phyloP scores from a whole-genome alignment of 2,329 filamentous ascomycete species.

The Thelonectria olida region DNA sequence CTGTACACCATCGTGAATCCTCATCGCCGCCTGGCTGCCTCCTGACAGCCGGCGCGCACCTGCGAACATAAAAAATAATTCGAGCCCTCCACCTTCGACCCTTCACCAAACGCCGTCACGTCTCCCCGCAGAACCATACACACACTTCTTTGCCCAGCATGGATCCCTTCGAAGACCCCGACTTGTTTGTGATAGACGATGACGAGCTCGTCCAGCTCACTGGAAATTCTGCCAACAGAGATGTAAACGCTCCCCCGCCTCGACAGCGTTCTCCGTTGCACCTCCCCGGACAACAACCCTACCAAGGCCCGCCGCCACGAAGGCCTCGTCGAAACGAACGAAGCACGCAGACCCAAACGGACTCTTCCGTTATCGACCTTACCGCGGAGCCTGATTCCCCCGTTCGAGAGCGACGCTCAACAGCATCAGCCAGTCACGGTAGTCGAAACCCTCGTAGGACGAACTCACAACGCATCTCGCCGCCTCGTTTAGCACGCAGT shows the following conservation, averaged over 20 bases:
- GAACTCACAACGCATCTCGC: constrained; percentile 50
- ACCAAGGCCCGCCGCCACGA: not conserved
- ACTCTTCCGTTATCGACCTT: constrained; percentile 56
- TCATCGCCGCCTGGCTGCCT: constrained; percentile 7
- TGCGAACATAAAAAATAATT: constrained; percentile 2
- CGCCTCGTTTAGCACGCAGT: constrained; percentile 54
- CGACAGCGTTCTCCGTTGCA: not conserved
- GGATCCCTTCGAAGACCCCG: constrained; percentile 28
- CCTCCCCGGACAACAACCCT: not conserved
- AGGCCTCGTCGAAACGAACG: constrained; percentile 16
- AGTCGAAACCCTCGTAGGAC: constrained; percentile 53
- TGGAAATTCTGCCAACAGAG: not conserved
- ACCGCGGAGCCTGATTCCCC: constrained; percentile 62
- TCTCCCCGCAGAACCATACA: not conserved
- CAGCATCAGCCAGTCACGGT: constrained; percentile 2
- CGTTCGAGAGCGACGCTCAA: constrained; percentile 44
- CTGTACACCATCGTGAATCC: constrained; percentile 9
- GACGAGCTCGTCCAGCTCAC: constrained; percentile 10
- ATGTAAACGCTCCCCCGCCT: not conserved
- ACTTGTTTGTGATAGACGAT: constrained; percentile 30
- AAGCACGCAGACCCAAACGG: constrained; percentile 8
- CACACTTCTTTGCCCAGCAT: constrained; percentile 21
- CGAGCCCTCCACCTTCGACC: too few species aligned
- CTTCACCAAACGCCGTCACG: too few species aligned
- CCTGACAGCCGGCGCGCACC: constrained; percentile 14